Base-by-base conservation (phyloP, 2,329 filamentous ascomycete species). In the Pseudopithomyces maydicus region DNA sequence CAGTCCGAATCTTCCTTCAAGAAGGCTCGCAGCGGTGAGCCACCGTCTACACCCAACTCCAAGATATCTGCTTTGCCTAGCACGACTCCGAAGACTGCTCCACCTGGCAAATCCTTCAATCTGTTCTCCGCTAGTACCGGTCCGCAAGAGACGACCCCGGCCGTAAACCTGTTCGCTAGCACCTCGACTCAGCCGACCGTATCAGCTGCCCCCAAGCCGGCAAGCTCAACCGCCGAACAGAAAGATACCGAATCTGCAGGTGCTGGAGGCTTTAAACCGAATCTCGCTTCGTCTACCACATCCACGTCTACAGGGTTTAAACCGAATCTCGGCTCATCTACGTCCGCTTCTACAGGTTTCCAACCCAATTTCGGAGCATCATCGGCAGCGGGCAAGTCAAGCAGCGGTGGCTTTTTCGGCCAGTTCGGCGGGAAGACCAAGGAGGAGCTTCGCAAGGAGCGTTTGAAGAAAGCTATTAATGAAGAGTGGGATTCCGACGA, bases 391-490 rank as follows among this genome's bases (percentile, higher is more conserved):
- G 23, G 38, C 19, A 26, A 39, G 5, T 23, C 26, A 17, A 35
- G 41, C 20, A 19, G 45, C 20, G 54, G 62, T 52, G 55, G 54
- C 11, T 70, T 72, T 44, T 52, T 70, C 23, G 58, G 57, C 19
- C 70, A 72, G 35, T 76, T 75, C 53, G 63, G 66, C 10, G 67
- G 69, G 47, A 65, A 54, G 1, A 68, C 71, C 10, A 74, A 72
- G 58, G 70, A 75, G 43, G 55, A 74, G 51, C 67, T 74, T 35
- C 64, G 65, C 32, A 68, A 68, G 5, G 72, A 75, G 54, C 70
- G 68, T 7, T 75, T 75, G 62, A 62, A 69, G 54, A 75, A 75
- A 56, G 73, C 67, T 6, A 71, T 65, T 54, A 68, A 42, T n/a
- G 26, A 51, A 4, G 48, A 26, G 12, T 51, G 26, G 8, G 48